Percentiles rank a stretch among this genome's conserved stretches.
phyloP scores from a whole-genome alignment of 208 protist species.

The Trypanosomatidae sp. region DNA sequence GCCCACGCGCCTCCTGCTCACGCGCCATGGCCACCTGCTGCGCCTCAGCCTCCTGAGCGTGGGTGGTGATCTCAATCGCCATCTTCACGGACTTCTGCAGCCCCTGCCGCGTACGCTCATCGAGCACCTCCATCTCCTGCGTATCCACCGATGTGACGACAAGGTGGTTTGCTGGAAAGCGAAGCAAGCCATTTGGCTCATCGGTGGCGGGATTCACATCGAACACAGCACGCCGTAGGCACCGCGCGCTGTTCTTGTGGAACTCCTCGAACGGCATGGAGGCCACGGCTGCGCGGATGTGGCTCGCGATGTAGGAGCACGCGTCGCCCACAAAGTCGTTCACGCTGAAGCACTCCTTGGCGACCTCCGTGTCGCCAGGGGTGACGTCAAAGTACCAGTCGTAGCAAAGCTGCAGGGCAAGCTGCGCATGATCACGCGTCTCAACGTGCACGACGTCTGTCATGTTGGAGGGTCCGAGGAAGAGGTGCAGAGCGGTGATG shows the following conservation, averaged over 20 bases:
- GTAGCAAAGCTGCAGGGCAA: conserved; percentile 87
- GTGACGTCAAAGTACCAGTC: conserved; percentile 90
- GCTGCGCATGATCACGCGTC: conserved; percentile 87
- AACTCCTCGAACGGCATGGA: conserved; percentile 88
- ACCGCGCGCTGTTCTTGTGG: conserved; percentile 72
- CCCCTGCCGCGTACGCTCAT: conserved; percentile 93
- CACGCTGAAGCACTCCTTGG: conserved; percentile 73
- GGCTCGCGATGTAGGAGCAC: conserved; percentile 84
- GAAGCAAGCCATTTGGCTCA: conserved; percentile 51
- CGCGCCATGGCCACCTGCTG: conserved; percentile 87
- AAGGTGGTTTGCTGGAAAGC: conserved; percentile 91
- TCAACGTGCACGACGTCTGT: conserved; percentile 93
- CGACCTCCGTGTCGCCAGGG: conserved; percentile 45
- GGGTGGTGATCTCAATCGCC: conserved; percentile 96
- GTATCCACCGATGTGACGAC: conserved; percentile 96
- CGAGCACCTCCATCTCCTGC: conserved; percentile 94
- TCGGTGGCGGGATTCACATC: conserved; percentile 69
- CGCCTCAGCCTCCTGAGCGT: conserved; percentile 93
- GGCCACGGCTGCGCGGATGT: conserved; percentile 79
- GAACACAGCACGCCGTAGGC: conserved; percentile 78
- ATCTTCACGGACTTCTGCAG: conserved; percentile 97
- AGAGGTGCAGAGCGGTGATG: conserved; percentile 83
- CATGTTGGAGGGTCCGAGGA: conserved; percentile 94
- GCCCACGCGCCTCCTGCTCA: conserved; percentile 91
- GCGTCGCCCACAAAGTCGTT: conserved; percentile 87